Base-by-base conservation (phyloP, 1,284 basidiomycete genomes). In the Puccinia polysora region DNA sequence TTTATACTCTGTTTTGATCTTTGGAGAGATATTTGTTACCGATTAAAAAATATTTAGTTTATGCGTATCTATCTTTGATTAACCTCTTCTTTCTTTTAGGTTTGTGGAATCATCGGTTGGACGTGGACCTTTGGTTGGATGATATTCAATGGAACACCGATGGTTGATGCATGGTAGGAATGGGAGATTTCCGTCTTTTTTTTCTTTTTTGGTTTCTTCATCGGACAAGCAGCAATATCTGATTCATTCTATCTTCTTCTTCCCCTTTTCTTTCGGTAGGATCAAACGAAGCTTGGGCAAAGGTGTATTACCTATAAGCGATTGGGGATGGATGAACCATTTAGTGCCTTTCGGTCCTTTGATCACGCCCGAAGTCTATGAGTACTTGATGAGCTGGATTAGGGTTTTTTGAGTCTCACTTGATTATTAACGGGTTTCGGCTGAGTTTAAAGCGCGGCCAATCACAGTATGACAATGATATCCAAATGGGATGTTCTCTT, bases 91-190 rank as follows among this genome's bases (percentile, higher is more conserved):
- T 18, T 12, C 30, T 64, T 52, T 52, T 50, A 64, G 62, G 62
- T 64, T 28, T 32, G n/a, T 23, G 62, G 62, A 34, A 2, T 32
- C 49, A 32, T 64, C 14, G 62, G 62, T 36, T 64, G 62, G 62
- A 1, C 3, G 18, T 64, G 62, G 62, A 64, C 47, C 12, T 64
- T 50, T 14, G 23, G 45, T 47, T 64, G 12, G 20, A 52, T 64
- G 49, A 50, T 52, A 10, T 25, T 64, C 8, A 64, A 64, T 50
- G 62, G 62, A 49, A 49, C 15, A 50, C 62, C 62, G 25, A 64
- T 64, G 62, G 62, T 64, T 2, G 43, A 64, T 64, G 47, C 62
- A 34, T 64, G 62, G 62, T 64, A 36, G 23, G 62, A n/a, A 18
- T 0, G 32, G 28, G 18, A 52, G 14, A 25, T 52, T 52, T 34